Base-by-base conservation (phyloP, 768 basidiomycete species). In the Calvatia gigantea region DNA sequence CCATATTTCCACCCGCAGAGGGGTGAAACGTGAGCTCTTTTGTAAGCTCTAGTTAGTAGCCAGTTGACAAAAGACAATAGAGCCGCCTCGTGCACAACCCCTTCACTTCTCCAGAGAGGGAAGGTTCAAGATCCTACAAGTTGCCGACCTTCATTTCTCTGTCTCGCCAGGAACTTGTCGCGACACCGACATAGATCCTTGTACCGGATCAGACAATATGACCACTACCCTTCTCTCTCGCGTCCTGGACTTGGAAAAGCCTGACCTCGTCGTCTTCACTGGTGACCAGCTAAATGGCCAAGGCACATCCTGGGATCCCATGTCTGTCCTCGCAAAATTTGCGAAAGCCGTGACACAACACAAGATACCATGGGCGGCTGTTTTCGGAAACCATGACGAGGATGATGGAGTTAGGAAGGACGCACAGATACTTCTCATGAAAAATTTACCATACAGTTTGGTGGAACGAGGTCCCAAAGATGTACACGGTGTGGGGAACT, bases 281-380 rank as follows among this genome's bases (percentile, higher is more conserved):
- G 96, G 96, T 0, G 96, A 98, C 69, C 93, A 95, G 69, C 78
- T 97, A 23, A 97, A 96, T 61, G 95, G 94, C 0, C 94, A 98
- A 69, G 81, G 82, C 7, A 89, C 91, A 0, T 84, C 88, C 0
- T 98, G 94, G 90, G 94, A 97, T 59, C 77, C 91, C 1, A 84
- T 86, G 63, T 89, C 88, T 3, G 88, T 96, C 3, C 73, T 98
- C 6, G 87, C 94, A 12, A 98, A 98, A 70, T 95, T 95, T 63
- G 85, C 92, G 0, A 76, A 75, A 28, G 83, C 85, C 0, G 91
- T 90, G 4, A 87, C 87, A 12, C 82, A 86, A 11, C 80, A 85
- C 44, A 70, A 78, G 19, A 87, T 96, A 33, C 90, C 95, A 0
- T 99, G 95, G 95, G 84, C 92, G 3, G 88, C 86, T 0, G 80